phyloP scores from a whole-genome alignment of 2,329 filamentous ascomycete species.

The Nigrograna mackinnonii region DNA sequence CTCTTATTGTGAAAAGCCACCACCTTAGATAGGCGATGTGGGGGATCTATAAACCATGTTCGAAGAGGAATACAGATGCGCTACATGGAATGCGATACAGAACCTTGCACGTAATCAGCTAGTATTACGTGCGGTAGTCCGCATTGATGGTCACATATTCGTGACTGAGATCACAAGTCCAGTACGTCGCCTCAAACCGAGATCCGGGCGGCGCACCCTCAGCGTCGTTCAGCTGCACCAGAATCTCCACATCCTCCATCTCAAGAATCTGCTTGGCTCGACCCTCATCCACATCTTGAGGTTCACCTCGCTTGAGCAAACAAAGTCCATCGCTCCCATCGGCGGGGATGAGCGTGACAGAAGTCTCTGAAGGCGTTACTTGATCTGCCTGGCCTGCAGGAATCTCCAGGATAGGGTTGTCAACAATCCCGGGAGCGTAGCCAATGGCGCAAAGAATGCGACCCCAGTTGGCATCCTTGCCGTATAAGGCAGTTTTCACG shows the following conservation, averaged over 20 bases:
- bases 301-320: conserved; percentile 77
- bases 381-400: conserved; percentile 64
- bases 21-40: too few relatives aligned
- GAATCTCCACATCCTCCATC: conserved; percentile 75
- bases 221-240: conserved; percentile 72
- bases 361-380: conserved; percentile 71
- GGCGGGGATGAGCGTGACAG: conserved; percentile 75
- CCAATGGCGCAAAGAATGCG: conserved; percentile 94
- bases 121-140: conserved; percentile 64
- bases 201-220: conserved; percentile 58
- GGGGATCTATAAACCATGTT: too few relatives aligned
- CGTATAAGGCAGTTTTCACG: conserved; percentile 96
- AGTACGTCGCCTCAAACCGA: conserved; percentile 67
- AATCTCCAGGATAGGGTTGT: too few relatives aligned
- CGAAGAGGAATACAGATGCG: too few relatives aligned
- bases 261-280: conserved; percentile 78
- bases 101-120: too few relatives aligned
- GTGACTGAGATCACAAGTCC: conserved; percentile 86
- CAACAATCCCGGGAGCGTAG: conserved; percentile 72
- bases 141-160: conserved; percentile 76
- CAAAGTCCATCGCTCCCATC: conserved; percentile 79
- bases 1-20: too few relatives aligned
- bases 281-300: conserved; percentile 75
- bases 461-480: conserved; percentile 98
- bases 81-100: too few relatives aligned